phyloP scores from a whole-genome alignment of 2,329 filamentous ascomycete genomes.

The Aspergillus latus region DNA sequence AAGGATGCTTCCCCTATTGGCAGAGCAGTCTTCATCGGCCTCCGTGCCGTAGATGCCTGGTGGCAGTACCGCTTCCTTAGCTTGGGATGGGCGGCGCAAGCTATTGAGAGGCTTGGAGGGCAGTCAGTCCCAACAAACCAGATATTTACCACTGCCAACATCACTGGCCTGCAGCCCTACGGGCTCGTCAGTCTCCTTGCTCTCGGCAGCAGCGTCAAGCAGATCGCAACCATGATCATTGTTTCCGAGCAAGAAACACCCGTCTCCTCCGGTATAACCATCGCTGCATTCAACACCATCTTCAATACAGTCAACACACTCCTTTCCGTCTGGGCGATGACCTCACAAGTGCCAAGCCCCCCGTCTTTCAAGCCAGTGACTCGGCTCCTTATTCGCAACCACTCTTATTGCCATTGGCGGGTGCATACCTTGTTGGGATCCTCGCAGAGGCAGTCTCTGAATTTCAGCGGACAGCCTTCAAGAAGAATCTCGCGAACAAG shows the following conservation, averaged over 20 bases:
- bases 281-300: constrained; percentile 55
- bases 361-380: too few species aligned
- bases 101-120: background rate
- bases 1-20: constrained; percentile 6
- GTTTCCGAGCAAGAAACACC: constrained; percentile 13
- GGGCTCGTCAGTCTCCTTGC: background rate
- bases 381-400: constrained; percentile 22
- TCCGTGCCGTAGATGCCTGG: constrained; percentile 8
- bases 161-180: background rate
- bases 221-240: constrained; percentile 12
- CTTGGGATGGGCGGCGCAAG: background rate
- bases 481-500: constrained; percentile 51
- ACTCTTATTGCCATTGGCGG: constrained; percentile 41
- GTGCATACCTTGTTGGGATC: constrained; percentile 54
- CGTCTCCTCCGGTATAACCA: constrained; percentile 36
- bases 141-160: background rate
- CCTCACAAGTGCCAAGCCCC: constrained; percentile 13
- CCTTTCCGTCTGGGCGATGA: constrained; percentile 50
- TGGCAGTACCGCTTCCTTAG: constrained; percentile 10
- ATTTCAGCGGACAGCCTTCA: constrained; percentile 56
- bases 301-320: constrained; percentile 58
- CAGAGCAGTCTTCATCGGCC: constrained; percentile 10
- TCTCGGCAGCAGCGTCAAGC: constrained; percentile 15
- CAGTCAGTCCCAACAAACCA: background rate
- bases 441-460: constrained; percentile 57